Evolutionary conservation across 1,284 basidiomycete genomes (phyloP).

Genomic region (Ustilago nuda): DNA sequence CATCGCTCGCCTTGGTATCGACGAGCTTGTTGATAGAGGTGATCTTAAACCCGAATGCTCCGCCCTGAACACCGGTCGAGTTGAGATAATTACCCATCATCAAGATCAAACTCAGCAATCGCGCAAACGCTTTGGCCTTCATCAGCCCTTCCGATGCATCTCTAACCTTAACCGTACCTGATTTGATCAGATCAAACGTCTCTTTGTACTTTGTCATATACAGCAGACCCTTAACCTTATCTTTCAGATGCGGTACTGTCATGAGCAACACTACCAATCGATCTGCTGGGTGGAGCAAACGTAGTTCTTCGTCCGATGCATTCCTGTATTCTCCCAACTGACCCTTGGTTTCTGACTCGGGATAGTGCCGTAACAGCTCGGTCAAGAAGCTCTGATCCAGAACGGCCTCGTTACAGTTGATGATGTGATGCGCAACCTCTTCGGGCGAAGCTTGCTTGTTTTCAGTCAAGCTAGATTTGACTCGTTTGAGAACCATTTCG

Average conservation of each 20-base stretch:
- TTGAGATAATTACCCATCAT: slow-evolving; percentile 99
- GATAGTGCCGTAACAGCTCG: slow-evolving; percentile 67
- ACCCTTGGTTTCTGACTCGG: slow-evolving; percentile 68
- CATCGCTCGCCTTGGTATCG: slow-evolving; percentile 88
- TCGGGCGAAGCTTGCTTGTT: slow-evolving; percentile 67
- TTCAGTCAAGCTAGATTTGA: slow-evolving; percentile 47
- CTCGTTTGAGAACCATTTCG: slow-evolving; percentile 54
- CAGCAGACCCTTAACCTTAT: slow-evolving; percentile 92
- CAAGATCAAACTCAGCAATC: slow-evolving; percentile 74
- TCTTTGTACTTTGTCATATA: slow-evolving; percentile 73
- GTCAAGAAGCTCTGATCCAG: slow-evolving; percentile 67
- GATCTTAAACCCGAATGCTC: slow-evolving; percentile 95
- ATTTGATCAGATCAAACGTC: slow-evolving; percentile 59
- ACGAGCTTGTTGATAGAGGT: slow-evolving; percentile 98
- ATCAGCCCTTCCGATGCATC: slow-evolving; percentile 63
- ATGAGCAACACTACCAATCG: slow-evolving; percentile 96
- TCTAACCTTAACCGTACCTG: slow-evolving; percentile 55
- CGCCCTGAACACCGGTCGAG: slow-evolving; percentile 93
- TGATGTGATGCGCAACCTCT: slow-evolving; percentile 67
- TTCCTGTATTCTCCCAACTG: slow-evolving; percentile 77
- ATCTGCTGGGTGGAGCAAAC: slow-evolving; percentile 89
- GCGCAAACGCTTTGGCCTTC: slow-evolving; percentile 63
- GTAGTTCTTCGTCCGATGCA: slow-evolving; percentile 86
- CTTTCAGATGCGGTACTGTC: slow-evolving; percentile 90
- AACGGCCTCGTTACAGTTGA: slow-evolving; percentile 66